These are phyloP conservation scores for Neurospora sp. DNA, from an alignment of 495 filamentous ascomycete species.

Conservation along the genomic window DNA sequence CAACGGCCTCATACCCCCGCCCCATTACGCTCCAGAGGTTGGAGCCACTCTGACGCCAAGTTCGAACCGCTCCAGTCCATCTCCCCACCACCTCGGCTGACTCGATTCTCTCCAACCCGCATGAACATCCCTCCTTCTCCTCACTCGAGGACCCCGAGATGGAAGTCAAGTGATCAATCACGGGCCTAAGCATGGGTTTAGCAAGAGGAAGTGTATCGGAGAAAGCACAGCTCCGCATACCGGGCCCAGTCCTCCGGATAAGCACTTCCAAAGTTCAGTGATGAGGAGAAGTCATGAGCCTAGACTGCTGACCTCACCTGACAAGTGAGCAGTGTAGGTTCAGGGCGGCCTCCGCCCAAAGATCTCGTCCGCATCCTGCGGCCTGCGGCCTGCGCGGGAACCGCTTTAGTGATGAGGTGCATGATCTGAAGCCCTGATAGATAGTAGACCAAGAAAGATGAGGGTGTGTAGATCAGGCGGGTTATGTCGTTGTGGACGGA, in stretches of 20 bases:
- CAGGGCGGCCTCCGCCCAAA: neutral
- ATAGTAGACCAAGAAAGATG: neutral
- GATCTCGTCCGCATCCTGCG: neutral
- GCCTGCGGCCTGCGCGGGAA: neutral
- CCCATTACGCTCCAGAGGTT: neutral
- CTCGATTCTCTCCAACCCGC: neutral
- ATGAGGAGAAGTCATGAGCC: neutral
- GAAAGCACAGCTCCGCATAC: neutral
- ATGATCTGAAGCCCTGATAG: neutral
- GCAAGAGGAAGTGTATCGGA: neutral
- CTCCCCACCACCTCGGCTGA: neutral
- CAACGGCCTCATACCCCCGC: neutral
- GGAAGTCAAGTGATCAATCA: neutral
- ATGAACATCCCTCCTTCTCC: neutral
- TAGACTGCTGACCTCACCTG: neutral
- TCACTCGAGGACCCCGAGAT: neutral
- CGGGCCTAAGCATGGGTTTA: neutral
- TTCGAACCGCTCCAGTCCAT: neutral
- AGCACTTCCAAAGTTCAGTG: neutral
- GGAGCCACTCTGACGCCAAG: neutral
- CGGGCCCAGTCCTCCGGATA: neutral
- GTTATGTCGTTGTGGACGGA: neutral
- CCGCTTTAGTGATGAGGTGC: neutral
- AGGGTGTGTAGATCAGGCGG: neutral
- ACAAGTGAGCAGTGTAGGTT: neutral